These are phyloP conservation scores for Aspergillus luchuensis DNA, from an alignment of 2,329 filamentous ascomycete species.

Conservation along the genomic window DNA sequence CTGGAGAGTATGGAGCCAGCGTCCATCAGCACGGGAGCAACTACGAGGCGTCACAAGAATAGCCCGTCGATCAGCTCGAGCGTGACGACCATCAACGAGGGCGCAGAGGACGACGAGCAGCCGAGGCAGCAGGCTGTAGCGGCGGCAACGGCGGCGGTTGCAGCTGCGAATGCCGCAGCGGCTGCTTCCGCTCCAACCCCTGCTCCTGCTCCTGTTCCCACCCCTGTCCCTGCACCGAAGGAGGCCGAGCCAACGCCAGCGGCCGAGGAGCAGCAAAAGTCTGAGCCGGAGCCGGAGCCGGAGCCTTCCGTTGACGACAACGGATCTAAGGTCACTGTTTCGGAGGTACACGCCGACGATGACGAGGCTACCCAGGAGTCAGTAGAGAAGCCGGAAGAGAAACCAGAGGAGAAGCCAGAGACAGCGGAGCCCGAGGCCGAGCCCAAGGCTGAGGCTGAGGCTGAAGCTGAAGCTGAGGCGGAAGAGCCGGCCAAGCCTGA, in stretches of 20 bases:
- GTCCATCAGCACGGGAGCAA: constrained; percentile 62
- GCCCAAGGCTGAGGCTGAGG: constrained; percentile 6
- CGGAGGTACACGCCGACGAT: constrained; percentile 23
- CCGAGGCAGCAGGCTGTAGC: constrained; percentile 21
- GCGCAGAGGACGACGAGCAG: constrained; percentile 70
- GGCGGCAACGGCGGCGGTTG: constrained; percentile 11
- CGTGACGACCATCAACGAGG: constrained; percentile 79
- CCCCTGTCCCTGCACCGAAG: neutral
- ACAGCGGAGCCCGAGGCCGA: constrained; percentile 14
- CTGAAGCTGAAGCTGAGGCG: neutral
- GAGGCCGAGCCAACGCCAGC: constrained; percentile 21
- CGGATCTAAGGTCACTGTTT: constrained; percentile 23
- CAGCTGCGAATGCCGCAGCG: constrained; percentile 2
- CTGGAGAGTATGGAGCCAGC: constrained; percentile 42
- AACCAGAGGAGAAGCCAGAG: neutral
- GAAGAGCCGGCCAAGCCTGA: constrained; percentile 7
- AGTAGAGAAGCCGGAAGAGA: neutral
- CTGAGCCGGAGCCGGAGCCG: neutral
- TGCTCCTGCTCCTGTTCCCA: neutral
- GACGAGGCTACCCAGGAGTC: constrained; percentile 13
- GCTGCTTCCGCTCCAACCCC: neutral
- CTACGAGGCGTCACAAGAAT: constrained; percentile 80
- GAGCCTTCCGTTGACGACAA: constrained; percentile 9
- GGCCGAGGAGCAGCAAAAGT: constrained; percentile 12
- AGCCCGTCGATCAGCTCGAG: constrained; percentile 77